A percentile compares a stretch with the other conserved stretches of the same genome.
Conservation (phyloP, 2,329 filamentous ascomycete genomes). For the Aspergillus sergii region DNA sequence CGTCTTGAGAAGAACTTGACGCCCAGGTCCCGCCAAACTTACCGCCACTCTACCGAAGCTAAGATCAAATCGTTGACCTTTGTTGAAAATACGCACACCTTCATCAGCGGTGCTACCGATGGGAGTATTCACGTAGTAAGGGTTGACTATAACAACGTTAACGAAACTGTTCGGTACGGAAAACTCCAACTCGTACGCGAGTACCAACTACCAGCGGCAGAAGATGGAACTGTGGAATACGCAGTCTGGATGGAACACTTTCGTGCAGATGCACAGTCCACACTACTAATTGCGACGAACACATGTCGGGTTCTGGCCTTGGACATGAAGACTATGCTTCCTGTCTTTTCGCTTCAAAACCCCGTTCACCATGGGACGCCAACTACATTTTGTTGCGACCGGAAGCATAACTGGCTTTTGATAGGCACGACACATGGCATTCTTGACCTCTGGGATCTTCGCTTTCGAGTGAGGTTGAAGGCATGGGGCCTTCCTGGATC, state of each 20-base stretch:
- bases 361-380: constrained; percentile 89
- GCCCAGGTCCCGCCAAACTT: constrained; percentile 82
- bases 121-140: constrained; percentile 89
- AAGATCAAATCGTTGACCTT: constrained; percentile 84
- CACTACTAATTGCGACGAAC: constrained; percentile 83
- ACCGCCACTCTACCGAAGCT: constrained; percentile 71
- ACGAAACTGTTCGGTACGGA: constrained; percentile 70
- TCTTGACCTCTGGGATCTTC: constrained; percentile 90
- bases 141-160: constrained; percentile 66
- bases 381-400: constrained; percentile 87
- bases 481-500: constrained; percentile 86
- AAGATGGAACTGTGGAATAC: constrained; percentile 61
- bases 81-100: constrained; percentile 90
- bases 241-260: constrained; percentile 93
- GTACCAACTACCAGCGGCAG: constrained; percentile 64
- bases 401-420: constrained; percentile 84
- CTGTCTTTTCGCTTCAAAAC: constrained; percentile 79
- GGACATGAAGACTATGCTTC: constrained; percentile 82
- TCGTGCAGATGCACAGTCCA: constrained; percentile 77
- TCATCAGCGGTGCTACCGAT: constrained; percentile 86
- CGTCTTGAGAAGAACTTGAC: constrained; percentile 89
- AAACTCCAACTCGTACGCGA: constrained; percentile 76
- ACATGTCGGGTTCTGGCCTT: constrained; percentile 80
- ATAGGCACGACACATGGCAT: constrained; percentile 92
- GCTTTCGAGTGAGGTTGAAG: constrained; percentile 86